Evolutionary conservation across 129 eudicot species (phyloP).

Genomic region (Helichrysum umbraculigerum): DNA sequence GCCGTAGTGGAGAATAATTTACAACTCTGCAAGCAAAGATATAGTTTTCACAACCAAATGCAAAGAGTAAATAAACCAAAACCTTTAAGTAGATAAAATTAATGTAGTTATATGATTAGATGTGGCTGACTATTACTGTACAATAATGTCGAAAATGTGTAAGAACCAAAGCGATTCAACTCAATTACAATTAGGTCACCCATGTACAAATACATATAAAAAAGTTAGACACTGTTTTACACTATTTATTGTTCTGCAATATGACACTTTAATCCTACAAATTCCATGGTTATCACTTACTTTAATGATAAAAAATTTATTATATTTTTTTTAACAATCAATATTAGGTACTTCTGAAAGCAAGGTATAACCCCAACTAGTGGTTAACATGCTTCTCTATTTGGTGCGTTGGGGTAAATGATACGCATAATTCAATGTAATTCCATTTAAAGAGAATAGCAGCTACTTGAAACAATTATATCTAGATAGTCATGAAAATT

Average conservation of each 20-base stretch:
- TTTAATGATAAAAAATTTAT: too few species aligned
- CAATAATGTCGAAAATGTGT: not conserved
- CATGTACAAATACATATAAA: not conserved
- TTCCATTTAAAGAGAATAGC: not conserved
- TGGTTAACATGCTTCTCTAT: not conserved
- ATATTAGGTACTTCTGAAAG: not conserved
- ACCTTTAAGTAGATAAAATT: not conserved
- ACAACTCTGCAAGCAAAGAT: conserved; percentile 31
- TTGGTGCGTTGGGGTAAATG: not conserved
- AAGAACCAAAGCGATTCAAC: not conserved
- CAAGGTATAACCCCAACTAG: not conserved
- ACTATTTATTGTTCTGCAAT: not conserved
- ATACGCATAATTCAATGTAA: not conserved
- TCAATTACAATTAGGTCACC: not conserved
- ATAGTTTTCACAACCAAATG: not conserved
- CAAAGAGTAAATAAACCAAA: not conserved
- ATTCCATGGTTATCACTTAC: not conserved
- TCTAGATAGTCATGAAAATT: not conserved
- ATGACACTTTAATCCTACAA: not conserved
- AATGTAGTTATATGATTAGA: too few species aligned
- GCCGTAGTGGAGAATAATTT: conserved; percentile 45
- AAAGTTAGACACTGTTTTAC: not conserved
- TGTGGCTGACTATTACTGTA: not conserved
- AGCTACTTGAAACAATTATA: not conserved
- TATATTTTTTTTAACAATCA: not conserved